Evolutionary conservation across 345 rosid genomes (phyloP).

Genomic region (Citrus cavaleriei): DNA sequence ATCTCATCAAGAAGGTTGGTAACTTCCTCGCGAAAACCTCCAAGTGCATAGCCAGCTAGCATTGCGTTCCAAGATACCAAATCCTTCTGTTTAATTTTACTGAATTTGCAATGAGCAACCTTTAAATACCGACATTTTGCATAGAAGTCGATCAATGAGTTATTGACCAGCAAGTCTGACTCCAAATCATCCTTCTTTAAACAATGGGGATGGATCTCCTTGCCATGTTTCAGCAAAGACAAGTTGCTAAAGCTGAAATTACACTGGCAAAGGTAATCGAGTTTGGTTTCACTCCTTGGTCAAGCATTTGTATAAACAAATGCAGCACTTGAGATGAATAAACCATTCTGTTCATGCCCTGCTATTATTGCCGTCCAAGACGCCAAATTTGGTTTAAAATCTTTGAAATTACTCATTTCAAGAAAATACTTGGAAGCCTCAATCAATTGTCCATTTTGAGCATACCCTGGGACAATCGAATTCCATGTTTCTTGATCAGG

Average conservation of each 20-base stretch:
- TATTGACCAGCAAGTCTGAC: background rate
- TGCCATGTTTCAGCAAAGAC: slow-evolving; percentile 7
- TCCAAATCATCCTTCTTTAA: slow-evolving; percentile 4
- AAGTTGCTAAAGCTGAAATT: slow-evolving; percentile 15
- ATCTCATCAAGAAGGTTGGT: slow-evolving; percentile 17
- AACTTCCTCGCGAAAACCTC: slow-evolving; percentile 12
- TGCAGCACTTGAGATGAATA: background rate
- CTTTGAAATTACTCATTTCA: background rate
- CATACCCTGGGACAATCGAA: slow-evolving; percentile 27
- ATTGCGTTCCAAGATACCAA: slow-evolving; percentile 38
- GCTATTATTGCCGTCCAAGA: slow-evolving; percentile 10
- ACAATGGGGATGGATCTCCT: slow-evolving; percentile 4
- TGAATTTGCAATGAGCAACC: background rate
- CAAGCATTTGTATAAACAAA: slow-evolving; percentile 20
- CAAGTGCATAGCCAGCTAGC: slow-evolving; percentile 24
- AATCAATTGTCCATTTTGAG: slow-evolving; percentile 13
- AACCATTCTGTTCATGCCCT: slow-evolving; percentile 7
- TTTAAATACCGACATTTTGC: slow-evolving; percentile 1
- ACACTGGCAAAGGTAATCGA: slow-evolving; percentile 10
- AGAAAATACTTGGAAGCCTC: slow-evolving; percentile 13
- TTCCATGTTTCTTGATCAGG: slow-evolving; percentile 36
- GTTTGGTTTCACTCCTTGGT: slow-evolving; percentile 16
- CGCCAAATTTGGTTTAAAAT: slow-evolving; percentile 2
- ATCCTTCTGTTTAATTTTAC: slow-evolving; percentile 15
- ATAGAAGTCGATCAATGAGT: slow-evolving; percentile 7